Conservation (phyloP, 2,329 filamentous ascomycete species). For the Ceratocystis eucalypticola region DNA sequence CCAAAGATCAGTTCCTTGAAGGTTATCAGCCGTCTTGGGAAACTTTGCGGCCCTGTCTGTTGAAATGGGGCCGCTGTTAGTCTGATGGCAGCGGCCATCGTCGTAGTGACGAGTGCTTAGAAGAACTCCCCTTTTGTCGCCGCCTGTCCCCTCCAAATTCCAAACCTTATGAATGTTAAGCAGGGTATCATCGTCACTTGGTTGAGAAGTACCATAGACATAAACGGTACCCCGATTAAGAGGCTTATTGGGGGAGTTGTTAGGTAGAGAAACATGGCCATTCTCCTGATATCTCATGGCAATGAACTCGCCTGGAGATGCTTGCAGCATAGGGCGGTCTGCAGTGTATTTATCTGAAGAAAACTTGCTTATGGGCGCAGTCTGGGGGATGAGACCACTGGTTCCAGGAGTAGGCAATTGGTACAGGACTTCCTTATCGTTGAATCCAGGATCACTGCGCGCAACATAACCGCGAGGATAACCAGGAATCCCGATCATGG, state of each 20-base stretch:
- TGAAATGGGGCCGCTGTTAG: constrained; percentile 48
- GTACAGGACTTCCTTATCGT: constrained; percentile 45
- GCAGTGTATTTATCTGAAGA: constrained; percentile 43
- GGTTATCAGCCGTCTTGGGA: constrained; percentile 35
- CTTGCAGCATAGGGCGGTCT: constrained; percentile 48
- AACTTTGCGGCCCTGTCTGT: constrained; percentile 43
- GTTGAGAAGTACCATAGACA: constrained; percentile 56
- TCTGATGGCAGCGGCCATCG: constrained; percentile 79
- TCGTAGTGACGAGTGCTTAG: constrained; percentile 72
- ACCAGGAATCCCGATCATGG: constrained; percentile 55
- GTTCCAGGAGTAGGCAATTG: constrained; percentile 45
- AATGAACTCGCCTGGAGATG: constrained; percentile 46
- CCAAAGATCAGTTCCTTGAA: constrained; percentile 47
- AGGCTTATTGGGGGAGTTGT: constrained; percentile 45
- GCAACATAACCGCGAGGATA: constrained; percentile 59
- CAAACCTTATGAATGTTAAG: constrained; percentile 61
- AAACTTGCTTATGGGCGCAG: constrained; percentile 50
- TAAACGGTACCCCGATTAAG: constrained; percentile 57
- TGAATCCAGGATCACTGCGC: constrained; percentile 42
- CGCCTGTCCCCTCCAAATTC: constrained; percentile 68
- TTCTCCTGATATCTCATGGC: constrained; percentile 61
- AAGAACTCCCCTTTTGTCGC: constrained; percentile 62
- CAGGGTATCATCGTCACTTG: constrained; percentile 37
- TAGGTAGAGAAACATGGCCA: constrained; percentile 54
- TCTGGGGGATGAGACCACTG: constrained; percentile 34